A percentile compares a stretch with the other conserved stretches of the same genome.
These are phyloP conservation scores for Saccharomycopsis vini DNA, from an alignment of 805 yeast genomes.

Conservation along the genomic window DNA sequence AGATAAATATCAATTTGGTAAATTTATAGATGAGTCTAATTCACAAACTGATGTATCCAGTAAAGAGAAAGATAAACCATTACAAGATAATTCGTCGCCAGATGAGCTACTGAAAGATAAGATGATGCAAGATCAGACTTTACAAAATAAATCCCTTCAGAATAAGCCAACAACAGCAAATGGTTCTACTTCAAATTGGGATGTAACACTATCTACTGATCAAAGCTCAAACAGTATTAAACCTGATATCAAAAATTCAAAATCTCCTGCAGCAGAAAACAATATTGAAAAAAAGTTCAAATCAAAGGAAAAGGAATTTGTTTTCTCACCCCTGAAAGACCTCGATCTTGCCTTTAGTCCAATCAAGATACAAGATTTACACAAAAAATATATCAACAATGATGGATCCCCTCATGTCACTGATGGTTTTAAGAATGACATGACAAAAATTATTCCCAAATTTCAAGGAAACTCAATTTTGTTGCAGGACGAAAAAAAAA, in stretches of 20 bases:
- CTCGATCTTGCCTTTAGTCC: constrained; percentile 15
- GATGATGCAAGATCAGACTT: too few species aligned
- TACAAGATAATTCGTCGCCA: too few species aligned
- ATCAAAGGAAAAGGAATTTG: background rate
- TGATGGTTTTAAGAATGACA: background rate
- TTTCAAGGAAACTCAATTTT: background rate
- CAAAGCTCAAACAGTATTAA: too few species aligned
- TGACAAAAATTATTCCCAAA: constrained; percentile 4
- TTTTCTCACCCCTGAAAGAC: constrained; percentile 4
- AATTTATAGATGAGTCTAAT: constrained; percentile 4
- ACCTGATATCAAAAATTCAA: too few species aligned
- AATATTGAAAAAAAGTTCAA: background rate
- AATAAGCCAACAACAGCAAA: too few species aligned
- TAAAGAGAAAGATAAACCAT: too few species aligned
- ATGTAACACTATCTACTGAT: too few species aligned
- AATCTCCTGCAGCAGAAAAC: too few species aligned
- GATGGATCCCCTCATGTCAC: background rate
- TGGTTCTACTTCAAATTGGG: too few species aligned
- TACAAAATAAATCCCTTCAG: too few species aligned
- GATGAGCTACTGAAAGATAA: too few species aligned
- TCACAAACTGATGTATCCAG: too few species aligned
- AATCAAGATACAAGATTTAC: constrained; percentile 7
- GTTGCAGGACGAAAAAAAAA: background rate
- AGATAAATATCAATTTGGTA: constrained; percentile 1
- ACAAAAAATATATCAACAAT: background rate